These are phyloP conservation scores for Starmerella vaccinii DNA, from an alignment of 805 yeast species.

Conservation along the genomic window DNA sequence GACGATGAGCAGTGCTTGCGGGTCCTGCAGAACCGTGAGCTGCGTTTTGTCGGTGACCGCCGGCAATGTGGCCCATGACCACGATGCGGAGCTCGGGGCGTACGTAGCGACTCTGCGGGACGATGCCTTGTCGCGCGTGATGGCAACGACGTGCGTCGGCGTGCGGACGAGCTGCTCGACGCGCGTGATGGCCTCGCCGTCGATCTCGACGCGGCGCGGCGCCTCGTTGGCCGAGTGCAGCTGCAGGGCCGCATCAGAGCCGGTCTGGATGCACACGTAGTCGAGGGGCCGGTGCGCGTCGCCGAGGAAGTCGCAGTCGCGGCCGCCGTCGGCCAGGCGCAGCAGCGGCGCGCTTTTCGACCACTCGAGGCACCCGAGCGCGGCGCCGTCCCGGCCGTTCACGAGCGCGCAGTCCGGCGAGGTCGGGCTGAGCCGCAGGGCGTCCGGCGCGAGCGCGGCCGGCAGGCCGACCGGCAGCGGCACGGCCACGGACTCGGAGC, in stretches of 20 bases:
- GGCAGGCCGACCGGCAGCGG: constrained; percentile 3
- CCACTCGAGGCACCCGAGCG: not conserved
- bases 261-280: not conserved
- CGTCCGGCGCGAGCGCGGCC: not conserved
- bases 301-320: constrained; percentile 1
- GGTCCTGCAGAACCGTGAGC: not conserved
- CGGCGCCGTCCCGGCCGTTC: not conserved
- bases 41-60: not conserved
- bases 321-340: not conserved
- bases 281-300: not conserved
- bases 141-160: constrained; percentile 1
- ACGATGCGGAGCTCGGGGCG: not conserved
- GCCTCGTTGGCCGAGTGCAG: not conserved
- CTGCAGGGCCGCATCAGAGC: not conserved
- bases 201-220: not conserved
- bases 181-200: not conserved
- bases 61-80: not conserved
- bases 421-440: not conserved
- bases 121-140: not conserved
- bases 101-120: not conserved
- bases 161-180: constrained; percentile 6
- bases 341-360: not conserved
- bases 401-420: not conserved
- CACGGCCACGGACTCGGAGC: not conserved
- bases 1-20: not conserved